Evolutionary conservation across 352 stramenopile genomes (phyloP), one percentile per base, ranked within the genome.

Genomic region (Globisporangium uncinulatum): DNA sequence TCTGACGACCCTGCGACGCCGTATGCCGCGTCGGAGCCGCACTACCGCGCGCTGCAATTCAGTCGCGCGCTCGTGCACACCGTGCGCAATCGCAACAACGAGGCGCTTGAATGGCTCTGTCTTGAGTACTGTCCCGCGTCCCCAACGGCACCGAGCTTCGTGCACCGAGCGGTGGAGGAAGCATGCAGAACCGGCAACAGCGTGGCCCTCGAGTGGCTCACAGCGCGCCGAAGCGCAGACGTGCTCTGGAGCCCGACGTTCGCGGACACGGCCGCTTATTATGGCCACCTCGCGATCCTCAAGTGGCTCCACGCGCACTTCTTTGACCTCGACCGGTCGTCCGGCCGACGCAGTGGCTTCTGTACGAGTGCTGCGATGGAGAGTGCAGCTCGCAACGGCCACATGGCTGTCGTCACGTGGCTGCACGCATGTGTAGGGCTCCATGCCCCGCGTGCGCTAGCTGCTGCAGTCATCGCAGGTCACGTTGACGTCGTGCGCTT

Each of bases 401-500:
- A 61, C 6, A 17, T 56, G 1, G 3, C 41, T 8, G 46, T 61
- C 24, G 46, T 61, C 36, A 1, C 31, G 11, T 61, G 47, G 55
- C 24, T 61, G 15, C 46, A 54, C 4, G 19, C 39, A 7, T 29
- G 49, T 34, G 3, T 19, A 32, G 13, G 8, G 3, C 8, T 47
- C 14, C 42, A 24, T 4, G 6, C 42, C 2, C 42, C 42, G 42
- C 20, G 42, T 24, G 63, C 63, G 9, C 32, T 61, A 17, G 13
- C 15, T 9, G 36, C 15, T 13, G 55, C 55, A 21, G 29, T 48
- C 21, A 10, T 8, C 4, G 21, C 31, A 2, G 55, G 55, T 2
- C 41, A 63, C 29, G 17, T 63, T 4, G 50, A 59, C 17, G 47
- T 63, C 21, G 42, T 48, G 14, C 15, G 32, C 34, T 63, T 44